Percentiles rank a stretch among this genome's conserved stretches.
Evolutionary conservation across 2,329 filamentous ascomycete species (phyloP).

Genomic region (Hansfordia pulvinata): DNA sequence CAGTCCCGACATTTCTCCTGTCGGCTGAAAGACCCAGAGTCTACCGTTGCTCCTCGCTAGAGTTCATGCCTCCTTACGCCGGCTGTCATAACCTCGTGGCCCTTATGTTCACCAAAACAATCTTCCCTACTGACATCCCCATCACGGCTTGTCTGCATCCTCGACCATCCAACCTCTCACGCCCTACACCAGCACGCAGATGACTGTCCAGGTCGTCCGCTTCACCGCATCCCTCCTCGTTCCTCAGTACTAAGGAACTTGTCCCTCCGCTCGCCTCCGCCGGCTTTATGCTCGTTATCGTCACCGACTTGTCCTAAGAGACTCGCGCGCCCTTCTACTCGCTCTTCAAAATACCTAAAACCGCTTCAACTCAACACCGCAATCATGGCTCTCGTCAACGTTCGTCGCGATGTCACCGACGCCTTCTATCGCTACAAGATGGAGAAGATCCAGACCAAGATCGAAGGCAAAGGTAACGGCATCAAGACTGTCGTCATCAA

Average conservation of each 20-base stretch:
- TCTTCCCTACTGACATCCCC: slow-evolving; percentile 40
- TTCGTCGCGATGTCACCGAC: slow-evolving; percentile 95
- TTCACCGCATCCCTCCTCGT: background rate
- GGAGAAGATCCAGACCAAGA: slow-evolving; percentile 97
- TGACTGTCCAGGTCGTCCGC: slow-evolving; percentile 10
- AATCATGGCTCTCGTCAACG: slow-evolving; percentile 96
- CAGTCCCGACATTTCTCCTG: slow-evolving; percentile 78
- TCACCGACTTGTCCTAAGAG: slow-evolving; percentile 6
- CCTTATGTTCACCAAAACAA: slow-evolving; percentile 41
- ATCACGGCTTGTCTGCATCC: too few relatives aligned
- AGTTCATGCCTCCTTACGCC: slow-evolving; percentile 46
- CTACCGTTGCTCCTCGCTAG: slow-evolving; percentile 21
- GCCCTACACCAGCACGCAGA: too few relatives aligned
- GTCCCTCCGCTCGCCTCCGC: too few relatives aligned
- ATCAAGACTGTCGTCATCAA: slow-evolving; percentile 99
- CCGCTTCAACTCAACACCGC: slow-evolving; percentile 23
- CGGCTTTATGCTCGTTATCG: too few relatives aligned
- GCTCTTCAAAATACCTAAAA: background rate
- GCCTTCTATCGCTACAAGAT: slow-evolving; percentile 99
- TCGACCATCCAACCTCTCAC: too few relatives aligned
- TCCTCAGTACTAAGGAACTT: background rate
- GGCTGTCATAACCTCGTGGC: slow-evolving; percentile 30
- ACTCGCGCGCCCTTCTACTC: too few relatives aligned
- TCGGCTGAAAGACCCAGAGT: slow-evolving; percentile 58
- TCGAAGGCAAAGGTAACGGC: slow-evolving; percentile 98